Base-by-base conservation (phyloP, 352 stramenopile species). In the Globisporangium spinosum region DNA sequence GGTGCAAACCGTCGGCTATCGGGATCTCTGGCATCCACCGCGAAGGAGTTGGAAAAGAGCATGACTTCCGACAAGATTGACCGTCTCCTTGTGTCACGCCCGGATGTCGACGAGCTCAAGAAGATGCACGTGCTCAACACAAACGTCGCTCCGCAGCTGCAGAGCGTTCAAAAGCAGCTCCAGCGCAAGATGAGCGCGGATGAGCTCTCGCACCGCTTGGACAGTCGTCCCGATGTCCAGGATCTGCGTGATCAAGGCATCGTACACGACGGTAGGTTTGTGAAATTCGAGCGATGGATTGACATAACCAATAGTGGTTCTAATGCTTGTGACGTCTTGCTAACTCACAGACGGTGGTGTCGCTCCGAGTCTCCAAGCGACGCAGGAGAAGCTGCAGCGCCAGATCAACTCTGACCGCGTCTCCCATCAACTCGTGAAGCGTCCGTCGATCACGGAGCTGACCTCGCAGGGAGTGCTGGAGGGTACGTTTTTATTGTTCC, bases 381-480 rank as follows among this genome's bases (percentile, higher is more conserved):
- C 82, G n/a, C 83, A 91, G 56, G 83, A 90, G 23, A 88, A 89
- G 40, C 73, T 95, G 6, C 75, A 91, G 64, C 82, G 84, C 13
- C 82, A 93, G 65, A 65, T 95, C 32, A 87, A 91, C 38, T 79
- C 83, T 0, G 87, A 95, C 67, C 83, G 86, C 23, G 85, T 95
- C 8, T 71, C 77, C 58, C 84, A 93, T 17, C 77, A 87, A n/a
- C 77, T 95, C 58, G 80, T 72, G 17, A 90, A 89, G 55, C 85
- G 87, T 9, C 87, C 87, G 27, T 89, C 83, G 7, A 70, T 91
- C 8, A 69, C 72, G 12, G 83, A 90, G 58, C 67, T 94, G 17
- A 78, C 70, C 35, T 79, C 77, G 23, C 83, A 86, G 12, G 84
- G 84, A 27, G 78, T 93, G 4, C 54, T 91, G 9, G 87, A 87